Base-by-base conservation (phyloP, 495 filamentous ascomycete species). In the Xylaria telfairii region DNA sequence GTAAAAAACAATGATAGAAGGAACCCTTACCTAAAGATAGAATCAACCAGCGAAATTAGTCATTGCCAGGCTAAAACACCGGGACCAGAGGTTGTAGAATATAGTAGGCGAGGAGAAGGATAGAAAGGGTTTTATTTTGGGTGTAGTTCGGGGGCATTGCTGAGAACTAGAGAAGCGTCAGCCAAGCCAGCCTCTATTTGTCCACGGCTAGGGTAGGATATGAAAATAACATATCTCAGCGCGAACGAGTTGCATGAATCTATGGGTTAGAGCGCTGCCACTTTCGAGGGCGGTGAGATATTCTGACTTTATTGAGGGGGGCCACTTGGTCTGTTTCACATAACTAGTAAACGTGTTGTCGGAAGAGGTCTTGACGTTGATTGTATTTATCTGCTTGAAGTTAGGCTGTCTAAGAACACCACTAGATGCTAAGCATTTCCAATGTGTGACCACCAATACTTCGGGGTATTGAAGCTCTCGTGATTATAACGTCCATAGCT, bases 201-300 rank as follows among this genome's bases (percentile, higher is more conserved):
- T 21, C 10, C 44, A 21, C 51, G 24, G 24, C 0, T 47, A 46
- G 42, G 28, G 19, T 15, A 32, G n/a, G 8, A 37, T 41, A 44
- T 8, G 19, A 17, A 39, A 51, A 44, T 26, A n/a, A 53, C 10
- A 5, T 3, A 24, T 65, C 9, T 57, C 26, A 37, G 39, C 24
- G n/a, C 3, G 2, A 30, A 44, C 65, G 37, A 67, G 26, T 34
- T 42, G 32, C 49, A 67, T 67, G 65, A 9, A 21, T 17, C 64
- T 5, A 15, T 8, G 17, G n/a, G 19, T 21, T 41, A 15, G 21
- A 42, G 12, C 47, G 17, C 34, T 34, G 65, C 65, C 37, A 42
- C 51, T 44, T 15, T 24, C 32, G 21, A 47, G 21, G 7, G 0
- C 21, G 65, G 49, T 46, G 39, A 59, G 65, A 67, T 39, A 57